Evolutionary conservation across 345 rosid genomes (phyloP).

Genomic region (Clarkia xantiana): DNA sequence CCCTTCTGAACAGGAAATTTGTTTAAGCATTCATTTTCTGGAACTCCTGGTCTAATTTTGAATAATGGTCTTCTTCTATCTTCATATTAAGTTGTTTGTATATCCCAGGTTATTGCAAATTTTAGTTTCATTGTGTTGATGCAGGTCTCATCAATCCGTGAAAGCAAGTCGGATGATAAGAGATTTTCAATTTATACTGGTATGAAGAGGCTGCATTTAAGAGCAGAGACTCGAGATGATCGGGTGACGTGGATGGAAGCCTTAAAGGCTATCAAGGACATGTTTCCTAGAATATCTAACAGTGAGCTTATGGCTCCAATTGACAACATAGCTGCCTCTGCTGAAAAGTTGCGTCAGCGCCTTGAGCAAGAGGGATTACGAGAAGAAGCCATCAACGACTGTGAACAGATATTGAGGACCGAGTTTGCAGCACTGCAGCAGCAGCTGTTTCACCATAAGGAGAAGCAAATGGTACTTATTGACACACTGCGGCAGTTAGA

Average conservation of each 20-base stretch:
- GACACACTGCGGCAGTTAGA: constrained; percentile 82
- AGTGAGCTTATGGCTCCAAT: constrained; percentile 72
- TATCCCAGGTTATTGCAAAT: not conserved
- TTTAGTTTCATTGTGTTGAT: not conserved
- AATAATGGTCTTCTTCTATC: not conserved
- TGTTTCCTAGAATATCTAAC: constrained; percentile 90
- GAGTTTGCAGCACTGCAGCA: constrained; percentile 53
- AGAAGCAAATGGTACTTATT: constrained; percentile 68
- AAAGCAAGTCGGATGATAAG: constrained; percentile 82
- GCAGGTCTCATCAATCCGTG: constrained; percentile 60
- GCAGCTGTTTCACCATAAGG: constrained; percentile 62
- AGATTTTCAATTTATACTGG: constrained; percentile 77
- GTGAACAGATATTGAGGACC: constrained; percentile 71
- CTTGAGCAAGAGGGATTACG: constrained; percentile 52
- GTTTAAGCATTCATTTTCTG: too few species aligned
- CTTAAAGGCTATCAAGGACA: constrained; percentile 70
- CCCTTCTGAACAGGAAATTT: too few species aligned
- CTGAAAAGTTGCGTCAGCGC: constrained; percentile 61
- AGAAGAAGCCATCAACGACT: constrained; percentile 59
- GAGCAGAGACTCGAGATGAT: constrained; percentile 74
- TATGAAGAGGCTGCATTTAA: constrained; percentile 70
- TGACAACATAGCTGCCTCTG: constrained; percentile 37
- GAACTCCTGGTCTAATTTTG: too few species aligned
- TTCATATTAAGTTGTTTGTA: not conserved
- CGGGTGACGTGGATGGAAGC: constrained; percentile 69